These are phyloP conservation scores for Beauveria caledonica DNA, from an alignment of 2,329 filamentous ascomycete genomes.

Conservation along the genomic window DNA sequence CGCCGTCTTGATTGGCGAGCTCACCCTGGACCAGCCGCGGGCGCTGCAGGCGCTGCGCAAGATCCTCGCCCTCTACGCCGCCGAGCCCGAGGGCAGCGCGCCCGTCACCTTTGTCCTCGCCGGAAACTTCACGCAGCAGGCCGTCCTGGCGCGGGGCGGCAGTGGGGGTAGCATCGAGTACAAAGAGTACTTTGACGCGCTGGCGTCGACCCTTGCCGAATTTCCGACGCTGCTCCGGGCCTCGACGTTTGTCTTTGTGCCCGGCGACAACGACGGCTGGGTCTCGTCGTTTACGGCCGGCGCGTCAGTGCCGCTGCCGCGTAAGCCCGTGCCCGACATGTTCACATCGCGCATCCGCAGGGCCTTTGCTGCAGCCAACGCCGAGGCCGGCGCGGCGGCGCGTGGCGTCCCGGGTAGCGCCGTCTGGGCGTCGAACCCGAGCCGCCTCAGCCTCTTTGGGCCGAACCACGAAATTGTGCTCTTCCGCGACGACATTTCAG, in stretches of 20 bases:
- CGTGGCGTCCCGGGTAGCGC: slow-evolving; percentile 44
- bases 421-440: slow-evolving; percentile 84
- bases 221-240: slow-evolving; percentile 72
- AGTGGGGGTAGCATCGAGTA: slow-evolving; percentile 85
- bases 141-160: slow-evolving; percentile 58
- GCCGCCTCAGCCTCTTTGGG: slow-evolving; percentile 75
- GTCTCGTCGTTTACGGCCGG: slow-evolving; percentile 75
- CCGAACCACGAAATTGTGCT: slow-evolving; percentile 80
- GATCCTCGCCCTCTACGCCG: slow-evolving; percentile 66
- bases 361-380: slow-evolving; percentile 70
- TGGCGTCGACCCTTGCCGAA: slow-evolving; percentile 75
- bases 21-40: slow-evolving; percentile 78
- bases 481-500: slow-evolving; percentile 78
- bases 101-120: slow-evolving; percentile 77
- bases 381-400: slow-evolving; percentile 39
- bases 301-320: slow-evolving; percentile 60
- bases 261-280: slow-evolving; percentile 98
- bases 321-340: slow-evolving; percentile 69
- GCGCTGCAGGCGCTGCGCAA: slow-evolving; percentile 73
- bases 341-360: slow-evolving; percentile 84
- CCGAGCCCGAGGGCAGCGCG: slow-evolving; percentile 52
- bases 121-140: slow-evolving; percentile 70
- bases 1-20: slow-evolving; percentile 72
- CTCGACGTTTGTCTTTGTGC: slow-evolving; percentile 85
- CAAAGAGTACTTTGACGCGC: slow-evolving; percentile 88